Conservation (phyloP, 495 filamentous ascomycete genomes). For the Podospora pseudopauciseta region DNA sequence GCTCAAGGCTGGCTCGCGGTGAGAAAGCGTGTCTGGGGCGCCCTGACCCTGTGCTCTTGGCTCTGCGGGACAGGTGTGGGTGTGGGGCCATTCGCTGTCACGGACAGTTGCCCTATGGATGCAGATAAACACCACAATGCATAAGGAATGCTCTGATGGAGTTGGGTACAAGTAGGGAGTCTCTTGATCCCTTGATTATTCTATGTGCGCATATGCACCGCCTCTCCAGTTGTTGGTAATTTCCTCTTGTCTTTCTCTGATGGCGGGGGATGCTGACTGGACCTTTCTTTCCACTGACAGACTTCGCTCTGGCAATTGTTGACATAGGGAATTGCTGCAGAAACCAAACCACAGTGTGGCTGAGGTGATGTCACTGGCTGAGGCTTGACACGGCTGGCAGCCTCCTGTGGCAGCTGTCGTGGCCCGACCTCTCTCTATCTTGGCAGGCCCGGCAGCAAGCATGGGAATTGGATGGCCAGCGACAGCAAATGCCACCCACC, state of each 20-base stretch:
- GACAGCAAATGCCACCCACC: background rate
- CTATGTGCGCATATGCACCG: background rate
- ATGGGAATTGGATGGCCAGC: background rate
- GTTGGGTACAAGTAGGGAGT: too few relatives aligned
- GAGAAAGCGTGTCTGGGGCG: slow-evolving; percentile 4
- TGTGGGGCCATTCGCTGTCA: background rate
- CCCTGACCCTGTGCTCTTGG: background rate
- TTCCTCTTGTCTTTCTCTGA: background rate
- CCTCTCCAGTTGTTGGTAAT: background rate
- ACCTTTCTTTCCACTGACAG: slow-evolving; percentile 2
- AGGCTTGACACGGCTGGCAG: slow-evolving; percentile 8
- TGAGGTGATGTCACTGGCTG: slow-evolving; percentile 16
- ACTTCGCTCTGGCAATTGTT: slow-evolving; percentile 17
- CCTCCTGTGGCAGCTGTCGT: slow-evolving; percentile 8
- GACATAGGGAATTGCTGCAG: slow-evolving; percentile 24
- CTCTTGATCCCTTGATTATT: background rate
- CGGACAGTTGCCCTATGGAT: background rate
- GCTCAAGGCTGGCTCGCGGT: background rate
- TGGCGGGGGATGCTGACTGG: slow-evolving; percentile 12
- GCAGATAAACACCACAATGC: background rate
- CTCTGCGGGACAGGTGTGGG: slow-evolving; percentile 1
- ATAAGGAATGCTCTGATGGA: background rate
- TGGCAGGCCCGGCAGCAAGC: background rate
- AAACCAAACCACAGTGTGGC: slow-evolving; percentile 13
- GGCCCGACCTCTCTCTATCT: background rate